Conservation (phyloP, 1,139 yeast species). For the Yueomyces sp. region DNA sequence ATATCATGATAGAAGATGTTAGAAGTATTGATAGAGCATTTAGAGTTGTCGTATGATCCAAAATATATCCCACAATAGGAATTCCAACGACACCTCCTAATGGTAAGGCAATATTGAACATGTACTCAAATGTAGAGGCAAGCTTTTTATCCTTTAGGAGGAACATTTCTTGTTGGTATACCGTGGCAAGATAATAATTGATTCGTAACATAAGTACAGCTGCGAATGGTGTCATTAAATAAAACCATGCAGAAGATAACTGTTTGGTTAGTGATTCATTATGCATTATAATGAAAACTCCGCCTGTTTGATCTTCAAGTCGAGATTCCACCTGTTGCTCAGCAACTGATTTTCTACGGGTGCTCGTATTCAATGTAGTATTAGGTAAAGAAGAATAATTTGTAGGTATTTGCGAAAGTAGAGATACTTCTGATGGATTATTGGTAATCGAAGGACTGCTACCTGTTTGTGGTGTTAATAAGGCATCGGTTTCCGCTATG, state of each 20-base stretch:
- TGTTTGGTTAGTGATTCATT: constrained; percentile 50
- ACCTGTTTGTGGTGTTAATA: neutral
- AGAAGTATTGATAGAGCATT: constrained; percentile 43
- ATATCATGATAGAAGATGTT: constrained; percentile 44
- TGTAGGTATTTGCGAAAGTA: neutral
- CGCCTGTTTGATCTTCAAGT: constrained; percentile 46
- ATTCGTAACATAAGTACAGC: constrained; percentile 82
- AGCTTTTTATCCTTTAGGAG: constrained; percentile 37
- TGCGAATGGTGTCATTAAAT: constrained; percentile 63
- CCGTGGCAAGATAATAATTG: constrained; percentile 83
- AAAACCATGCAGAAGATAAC: constrained; percentile 65
- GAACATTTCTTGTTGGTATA: constrained; percentile 64
- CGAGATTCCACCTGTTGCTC: constrained; percentile 51
- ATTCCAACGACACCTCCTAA: constrained; percentile 76
- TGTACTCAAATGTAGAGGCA: constrained; percentile 52
- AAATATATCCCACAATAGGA: constrained; percentile 72
- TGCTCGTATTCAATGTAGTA: neutral
- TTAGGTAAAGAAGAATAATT: constrained; percentile 5
- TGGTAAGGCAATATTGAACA: constrained; percentile 78
- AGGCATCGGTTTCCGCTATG: neutral
- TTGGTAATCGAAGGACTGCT: neutral
- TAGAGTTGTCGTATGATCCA: constrained; percentile 62
- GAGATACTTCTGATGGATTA: neutral
- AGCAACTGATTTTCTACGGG: constrained; percentile 36
- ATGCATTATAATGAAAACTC: constrained; percentile 79